Base-by-base conservation (phyloP, 2,329 filamentous ascomycete species). In the Pseudocercospora fuligena region DNA sequence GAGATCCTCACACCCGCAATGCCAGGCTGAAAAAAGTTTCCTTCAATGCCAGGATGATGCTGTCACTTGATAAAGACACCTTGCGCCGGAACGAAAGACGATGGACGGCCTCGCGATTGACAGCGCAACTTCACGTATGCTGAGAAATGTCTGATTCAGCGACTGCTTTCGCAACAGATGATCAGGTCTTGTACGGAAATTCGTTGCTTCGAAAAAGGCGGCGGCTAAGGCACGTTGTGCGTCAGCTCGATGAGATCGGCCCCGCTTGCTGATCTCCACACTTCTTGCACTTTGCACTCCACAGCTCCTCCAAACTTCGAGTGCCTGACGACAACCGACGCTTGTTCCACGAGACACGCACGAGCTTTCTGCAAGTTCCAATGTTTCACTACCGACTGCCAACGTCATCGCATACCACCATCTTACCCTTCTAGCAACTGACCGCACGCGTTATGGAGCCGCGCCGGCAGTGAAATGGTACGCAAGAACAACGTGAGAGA, bases 1-100 rank as follows among this genome's bases (percentile, higher is more conserved):
- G 70, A 68, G 6, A 56, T 46, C 21, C 57, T 59, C 31, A 71
- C 67, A 23, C 69, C 69, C 8, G 53, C 53, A 27, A 33, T 57
- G 53, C 53, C 53, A 57, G 54, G 54, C 4, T 57, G 29, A 57
- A 29, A 14, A 16, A 49, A 14, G 23, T 14, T 36, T 36, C 21
- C n/a, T 23, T 23, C 19, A 14, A 49, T 49, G 46, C 46, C 46
- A 49, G 46, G 46, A 49, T 49, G 46, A 25, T 25, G 46, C 46
- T 25, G 19, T 25, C 14, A 23, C 19, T n/a, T 19, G 46, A 16
- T 23, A 16, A 9, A 9, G 46, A 19, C 16, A 21, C 19, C 43
- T 47, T 12, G 6, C n/a, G 46, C 21, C 21, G 16, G 21, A 9
- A 2, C n/a, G 8, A 19, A 8, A 14, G 23, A 49, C 46, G 19